phyloP scores from a whole-genome alignment of 305 asterid genomes.

The Fraxinus paxiana region DNA sequence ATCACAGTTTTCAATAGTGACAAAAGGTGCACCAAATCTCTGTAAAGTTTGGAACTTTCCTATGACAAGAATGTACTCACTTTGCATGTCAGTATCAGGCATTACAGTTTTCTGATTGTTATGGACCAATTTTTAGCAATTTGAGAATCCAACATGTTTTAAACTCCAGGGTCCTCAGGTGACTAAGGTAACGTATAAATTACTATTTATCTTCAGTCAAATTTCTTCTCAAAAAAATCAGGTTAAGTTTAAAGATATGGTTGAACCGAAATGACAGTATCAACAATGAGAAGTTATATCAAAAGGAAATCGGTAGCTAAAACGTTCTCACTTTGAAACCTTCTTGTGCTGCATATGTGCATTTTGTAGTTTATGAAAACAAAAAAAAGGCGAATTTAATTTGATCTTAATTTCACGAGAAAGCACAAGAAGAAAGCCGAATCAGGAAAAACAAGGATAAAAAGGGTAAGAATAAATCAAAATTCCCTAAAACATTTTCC shows the following conservation, averaged over 20 bases:
- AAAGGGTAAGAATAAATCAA: not conserved
- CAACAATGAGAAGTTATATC: not conserved
- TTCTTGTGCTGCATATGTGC: not conserved
- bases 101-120: not conserved
- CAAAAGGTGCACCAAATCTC: not conserved
- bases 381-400: not conserved
- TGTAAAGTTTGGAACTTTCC: not conserved
- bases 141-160: not conserved
- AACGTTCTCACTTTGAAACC: not conserved
- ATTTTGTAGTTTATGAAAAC: not conserved
- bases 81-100: not conserved
- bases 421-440: not conserved
- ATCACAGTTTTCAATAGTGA: not conserved
- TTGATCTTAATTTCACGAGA: not conserved
- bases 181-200: not conserved
- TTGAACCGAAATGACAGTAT: not conserved
- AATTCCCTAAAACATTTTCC: not conserved
- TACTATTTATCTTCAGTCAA: not conserved
- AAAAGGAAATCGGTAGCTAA: not conserved
- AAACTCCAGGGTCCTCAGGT: not conserved
- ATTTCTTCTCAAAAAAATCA: not conserved
- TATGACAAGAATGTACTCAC: not conserved
- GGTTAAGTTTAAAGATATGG: not conserved
- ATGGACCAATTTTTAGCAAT: not conserved
- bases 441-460: slow-evolving; percentile 1